These are phyloP conservation scores for Daedaleopsis nitida DNA, from an alignment of 768 basidiomycete genomes.

Conservation along the genomic window DNA sequence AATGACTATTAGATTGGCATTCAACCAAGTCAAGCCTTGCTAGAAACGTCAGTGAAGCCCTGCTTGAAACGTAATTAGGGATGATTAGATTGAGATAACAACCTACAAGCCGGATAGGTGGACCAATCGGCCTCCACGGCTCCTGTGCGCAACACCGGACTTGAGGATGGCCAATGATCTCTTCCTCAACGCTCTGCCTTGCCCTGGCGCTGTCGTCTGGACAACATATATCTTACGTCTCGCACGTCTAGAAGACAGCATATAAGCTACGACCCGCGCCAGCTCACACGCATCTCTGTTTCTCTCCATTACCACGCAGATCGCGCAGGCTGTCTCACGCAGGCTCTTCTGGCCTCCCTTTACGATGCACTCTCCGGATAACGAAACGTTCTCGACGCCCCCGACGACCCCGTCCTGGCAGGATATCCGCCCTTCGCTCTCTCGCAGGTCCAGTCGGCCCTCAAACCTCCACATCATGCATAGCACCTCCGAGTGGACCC, in stretches of 20 bases:
- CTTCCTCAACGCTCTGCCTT: slow-evolving; percentile 5
- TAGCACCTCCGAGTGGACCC: slow-evolving; percentile 33
- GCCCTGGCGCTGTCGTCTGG: slow-evolving; percentile 16
- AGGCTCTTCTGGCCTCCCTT: not conserved
- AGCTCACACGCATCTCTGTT: not conserved
- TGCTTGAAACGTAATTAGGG: not conserved
- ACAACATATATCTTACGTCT: slow-evolving; percentile 12
- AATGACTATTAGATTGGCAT: no score
- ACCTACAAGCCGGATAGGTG: not conserved
- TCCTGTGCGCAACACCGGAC: not conserved
- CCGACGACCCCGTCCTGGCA: slow-evolving; percentile 40
- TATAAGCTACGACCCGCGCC: not conserved
- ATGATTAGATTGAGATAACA: not conserved
- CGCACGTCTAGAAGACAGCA: not conserved
- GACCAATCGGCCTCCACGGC: not conserved
- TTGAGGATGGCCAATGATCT: slow-evolving; percentile 1
- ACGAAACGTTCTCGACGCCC: slow-evolving; percentile 46
- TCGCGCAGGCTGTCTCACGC: not conserved
- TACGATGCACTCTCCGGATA: slow-evolving; percentile 35
- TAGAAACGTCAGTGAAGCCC: no score
- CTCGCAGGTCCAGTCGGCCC: slow-evolving; percentile 37
- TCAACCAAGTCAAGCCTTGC: no score
- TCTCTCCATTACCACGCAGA: not conserved
- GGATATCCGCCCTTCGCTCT: slow-evolving; percentile 40
- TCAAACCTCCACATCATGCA: slow-evolving; percentile 38